Base-by-base conservation (phyloP, 371 early-diverging fungal genomes). In the Syncephalastrum monosporum region DNA sequence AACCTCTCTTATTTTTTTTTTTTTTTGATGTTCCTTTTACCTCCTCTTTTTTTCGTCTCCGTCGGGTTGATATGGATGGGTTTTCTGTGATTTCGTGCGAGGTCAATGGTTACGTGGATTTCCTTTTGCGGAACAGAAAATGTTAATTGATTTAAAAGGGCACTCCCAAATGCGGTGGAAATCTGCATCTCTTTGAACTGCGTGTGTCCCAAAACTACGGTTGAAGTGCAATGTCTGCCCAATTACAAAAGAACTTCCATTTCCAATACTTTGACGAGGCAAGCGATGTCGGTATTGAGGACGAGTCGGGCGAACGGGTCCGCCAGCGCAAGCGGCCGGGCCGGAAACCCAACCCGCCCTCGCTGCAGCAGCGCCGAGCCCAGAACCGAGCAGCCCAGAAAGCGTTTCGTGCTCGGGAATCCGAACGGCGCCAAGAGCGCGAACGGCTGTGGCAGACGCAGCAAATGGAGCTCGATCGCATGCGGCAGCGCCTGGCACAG, bases 321-420 rank as follows among this genome's bases (percentile, higher is more conserved):
- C 64, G 71, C 14, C 62, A 63, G 43, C 71, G 71, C 3, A 74
- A 74, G 53, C 68, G 71, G 50, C 75, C 75, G 14, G 75, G 75
- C n/a, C 45, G 75, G 24, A 74, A 74, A 29, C 69, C 71, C 16
- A 74, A 74, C 33, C 75, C 75, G 27, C 71, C 75, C 4, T 60
- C 71, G 33, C 50, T 65, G 7, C 71, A 68, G 46, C 69, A 68
- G 53, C 62, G 75, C 17, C 89, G 87, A 45, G 75, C 71, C 25
- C 75, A 74, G 23, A 71, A 74, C 24, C 56, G 75, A 53, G 71
- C 67, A 17, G 71, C 75, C 1, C 75, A 74, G 57, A 45, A 67
- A 23, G 69, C 68, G 15, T 74, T 74, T 49, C 64, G 75, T 8
- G 75, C 68, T 49, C 50, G 75, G 29, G 71, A 74, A 45, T 63